Conservation (phyloP, 1,139 yeast species). For the Diutina catenulata region DNA sequence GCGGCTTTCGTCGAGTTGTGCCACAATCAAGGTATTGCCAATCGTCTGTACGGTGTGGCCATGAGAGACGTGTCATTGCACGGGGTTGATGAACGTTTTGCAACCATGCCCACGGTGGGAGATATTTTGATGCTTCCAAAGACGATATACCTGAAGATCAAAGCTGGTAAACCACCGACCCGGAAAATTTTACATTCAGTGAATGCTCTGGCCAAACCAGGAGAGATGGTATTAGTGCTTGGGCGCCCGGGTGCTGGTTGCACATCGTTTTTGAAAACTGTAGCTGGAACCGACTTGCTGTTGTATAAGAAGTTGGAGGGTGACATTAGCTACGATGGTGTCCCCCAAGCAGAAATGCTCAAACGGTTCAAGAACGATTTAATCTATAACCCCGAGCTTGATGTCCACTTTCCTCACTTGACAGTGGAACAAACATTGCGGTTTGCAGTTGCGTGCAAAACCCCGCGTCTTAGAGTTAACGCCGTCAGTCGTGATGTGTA, state of each 20-base stretch:
- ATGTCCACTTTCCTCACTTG: constrained; percentile 51
- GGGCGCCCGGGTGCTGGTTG: constrained; percentile 67
- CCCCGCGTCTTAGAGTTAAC: constrained; percentile 42
- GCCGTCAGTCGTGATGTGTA: constrained; percentile 36
- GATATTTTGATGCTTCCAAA: neutral
- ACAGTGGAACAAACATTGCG: constrained; percentile 53
- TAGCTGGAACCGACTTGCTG: constrained; percentile 32
- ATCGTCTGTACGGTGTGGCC: neutral
- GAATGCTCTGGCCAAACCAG: constrained; percentile 36
- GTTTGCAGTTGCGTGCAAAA: constrained; percentile 48
- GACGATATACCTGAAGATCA: neutral
- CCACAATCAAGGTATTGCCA: neutral
- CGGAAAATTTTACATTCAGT: constrained; percentile 27
- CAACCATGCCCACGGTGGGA: constrained; percentile 1
- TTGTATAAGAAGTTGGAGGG: constrained; percentile 10
- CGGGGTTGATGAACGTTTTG: constrained; percentile 3
- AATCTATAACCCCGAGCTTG: constrained; percentile 51
- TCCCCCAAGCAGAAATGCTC: constrained; percentile 37
- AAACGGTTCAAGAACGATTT: constrained; percentile 37
- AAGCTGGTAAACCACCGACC: neutral
- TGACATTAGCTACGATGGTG: constrained; percentile 41
- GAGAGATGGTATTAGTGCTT: constrained; percentile 49
- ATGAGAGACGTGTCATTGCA: neutral
- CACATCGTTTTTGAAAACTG: constrained; percentile 41
- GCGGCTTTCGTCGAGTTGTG: neutral